Base-by-base conservation (phyloP, 129 eudicot species). In the Chrysanthemum makinoi region DNA sequence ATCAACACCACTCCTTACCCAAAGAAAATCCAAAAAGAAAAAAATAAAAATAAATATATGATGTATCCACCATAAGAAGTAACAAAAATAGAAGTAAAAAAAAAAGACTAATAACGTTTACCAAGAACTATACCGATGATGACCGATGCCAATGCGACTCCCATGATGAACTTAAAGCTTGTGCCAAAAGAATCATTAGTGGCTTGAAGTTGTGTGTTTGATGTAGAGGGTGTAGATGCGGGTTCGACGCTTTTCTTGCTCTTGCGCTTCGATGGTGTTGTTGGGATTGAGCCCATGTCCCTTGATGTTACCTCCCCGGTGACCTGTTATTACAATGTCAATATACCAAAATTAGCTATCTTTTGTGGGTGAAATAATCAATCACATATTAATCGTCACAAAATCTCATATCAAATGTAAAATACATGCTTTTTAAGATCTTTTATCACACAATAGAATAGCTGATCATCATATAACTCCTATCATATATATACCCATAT, bases 121-220 rank as follows among this genome's bases (percentile, higher is more conserved):
- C 98, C 98, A 14, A 93, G 85, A 82, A 93, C 80, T 49, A 93
- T 77, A 60, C 98, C 98, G 15, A 87, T 18, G 56, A 93, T 76
- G 22, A 93, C 66, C 1, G 98, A 93, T 3, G 89, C 86, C 68
- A 93, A 77, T 39, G 98, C 96, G 52, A 93, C 91, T 49, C 96
- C 98, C 30, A 89, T 2, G 39, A 92, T 76, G 82, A 93, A 58
- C 80, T 93, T 93, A 43, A 80, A 14, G 69, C 80, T 82, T 83
- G 80, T 69, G 13, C 75, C 80, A 62, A 84, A 72, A 82, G 96
- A 80, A 59, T 60, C 75, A 70, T 82, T 84, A 6, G 78, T 18
- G n/a, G 83, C 56, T 69, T 74, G 80, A 53, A 54, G 53, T 7
- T 77, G 86, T 62, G 83, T 51, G 11, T 65, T 88, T 59, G 86